Evolutionary conservation across 2,329 filamentous ascomycete genomes (phyloP).

Genomic region (Hypocrella siamensis): DNA sequence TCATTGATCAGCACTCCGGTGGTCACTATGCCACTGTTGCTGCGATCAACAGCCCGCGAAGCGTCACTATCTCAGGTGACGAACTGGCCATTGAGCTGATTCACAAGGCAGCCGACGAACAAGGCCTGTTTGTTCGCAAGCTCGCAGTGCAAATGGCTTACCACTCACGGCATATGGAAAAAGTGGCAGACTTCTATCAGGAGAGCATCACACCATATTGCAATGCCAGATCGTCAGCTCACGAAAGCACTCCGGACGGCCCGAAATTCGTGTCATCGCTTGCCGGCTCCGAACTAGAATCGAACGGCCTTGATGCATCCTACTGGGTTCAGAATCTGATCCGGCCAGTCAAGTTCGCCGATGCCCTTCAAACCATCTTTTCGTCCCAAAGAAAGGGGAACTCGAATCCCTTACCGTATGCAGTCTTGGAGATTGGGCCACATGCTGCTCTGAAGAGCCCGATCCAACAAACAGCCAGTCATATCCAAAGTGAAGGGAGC

Average conservation of each 20-base stretch:
- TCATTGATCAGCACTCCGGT: slow-evolving; percentile 3
- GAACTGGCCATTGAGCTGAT: slow-evolving; percentile 10
- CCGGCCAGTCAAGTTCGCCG: slow-evolving; percentile 12
- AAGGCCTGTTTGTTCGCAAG: slow-evolving; percentile 14
- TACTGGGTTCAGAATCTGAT: slow-evolving; percentile 11
- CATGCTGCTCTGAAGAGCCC: slow-evolving; percentile 27
- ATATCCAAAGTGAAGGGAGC: slow-evolving; percentile 5
- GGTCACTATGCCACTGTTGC: slow-evolving; percentile 7
- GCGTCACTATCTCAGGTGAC: slow-evolving; percentile 16
- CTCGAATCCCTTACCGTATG: slow-evolving; percentile 2
- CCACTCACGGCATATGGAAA: slow-evolving; percentile 9
- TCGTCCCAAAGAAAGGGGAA: background rate
- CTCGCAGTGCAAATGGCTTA: slow-evolving; percentile 18
- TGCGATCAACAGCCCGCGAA: slow-evolving; percentile 12
- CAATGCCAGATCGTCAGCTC: background rate
- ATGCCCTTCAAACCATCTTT: slow-evolving; percentile 3
- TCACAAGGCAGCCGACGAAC: slow-evolving; percentile 9
- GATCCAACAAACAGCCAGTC: slow-evolving; percentile 22
- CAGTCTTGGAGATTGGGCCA: slow-evolving; percentile 27
- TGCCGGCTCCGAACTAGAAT: background rate
- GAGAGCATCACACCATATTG: slow-evolving; percentile 2
- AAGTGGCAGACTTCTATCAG: slow-evolving; percentile 3
- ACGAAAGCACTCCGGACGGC: background rate
- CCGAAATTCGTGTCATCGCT: slow-evolving; percentile 3
- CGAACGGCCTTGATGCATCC: background rate